phyloP scores from a whole-genome alignment of 345 rosid species.

The Salix brachista region DNA sequence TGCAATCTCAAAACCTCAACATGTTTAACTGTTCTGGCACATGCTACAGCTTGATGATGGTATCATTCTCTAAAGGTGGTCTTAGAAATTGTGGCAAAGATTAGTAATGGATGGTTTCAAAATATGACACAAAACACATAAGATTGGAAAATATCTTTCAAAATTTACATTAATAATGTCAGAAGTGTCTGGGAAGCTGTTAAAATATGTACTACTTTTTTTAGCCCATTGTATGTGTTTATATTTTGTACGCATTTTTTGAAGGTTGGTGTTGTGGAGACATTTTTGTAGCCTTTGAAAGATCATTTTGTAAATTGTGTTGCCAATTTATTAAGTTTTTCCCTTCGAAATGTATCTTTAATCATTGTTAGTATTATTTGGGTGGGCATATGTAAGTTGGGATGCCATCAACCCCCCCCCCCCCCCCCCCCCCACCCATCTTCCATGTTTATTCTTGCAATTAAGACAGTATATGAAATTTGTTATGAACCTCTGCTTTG shows the following conservation, averaged over 20 bases:
- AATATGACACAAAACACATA: not conserved
- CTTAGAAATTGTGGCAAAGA: not conserved
- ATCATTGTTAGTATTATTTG: not conserved
- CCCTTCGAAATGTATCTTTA: not conserved
- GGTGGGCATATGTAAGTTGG: not conserved
- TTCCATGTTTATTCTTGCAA: not conserved
- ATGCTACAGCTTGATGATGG: not conserved
- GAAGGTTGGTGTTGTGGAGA: not conserved
- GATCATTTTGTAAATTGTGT: not conserved
- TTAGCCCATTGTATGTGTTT: not conserved
- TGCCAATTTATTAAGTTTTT: not conserved
- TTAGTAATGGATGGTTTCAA: not conserved
- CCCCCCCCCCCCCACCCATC: not conserved
- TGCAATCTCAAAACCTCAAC: conserved; percentile 3
- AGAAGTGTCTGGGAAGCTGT: not conserved
- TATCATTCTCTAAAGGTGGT: not conserved
- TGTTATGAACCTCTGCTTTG: not conserved
- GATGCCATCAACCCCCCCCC: not conserved
- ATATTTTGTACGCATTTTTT: not conserved
- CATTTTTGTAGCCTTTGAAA: not conserved
- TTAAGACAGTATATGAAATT: not conserved
- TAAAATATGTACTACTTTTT: not conserved
- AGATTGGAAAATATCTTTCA: not conserved
- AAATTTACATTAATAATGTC: not conserved
- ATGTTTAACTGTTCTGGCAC: not conserved